Evolutionary conservation across 1,139 yeast genomes (phyloP).

Genomic region (Saccharomyces pastorianus): DNA sequence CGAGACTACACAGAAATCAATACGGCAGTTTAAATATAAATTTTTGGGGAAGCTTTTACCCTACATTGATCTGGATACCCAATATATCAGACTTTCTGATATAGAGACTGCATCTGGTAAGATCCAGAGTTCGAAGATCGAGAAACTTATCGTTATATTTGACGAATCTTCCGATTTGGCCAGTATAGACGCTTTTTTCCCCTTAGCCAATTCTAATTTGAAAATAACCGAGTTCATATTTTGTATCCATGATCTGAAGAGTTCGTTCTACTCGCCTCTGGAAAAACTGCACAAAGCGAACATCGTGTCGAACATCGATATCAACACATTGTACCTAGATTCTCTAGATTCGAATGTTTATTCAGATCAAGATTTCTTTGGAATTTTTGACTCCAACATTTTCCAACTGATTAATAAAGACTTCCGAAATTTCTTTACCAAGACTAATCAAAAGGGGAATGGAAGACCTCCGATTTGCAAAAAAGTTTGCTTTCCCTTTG

Average conservation of each 20-base stretch:
- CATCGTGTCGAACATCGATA: not conserved
- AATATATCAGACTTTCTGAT: not conserved
- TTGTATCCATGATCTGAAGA: not conserved
- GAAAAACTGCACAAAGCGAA: not conserved
- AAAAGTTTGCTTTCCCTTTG: conserved; percentile 10
- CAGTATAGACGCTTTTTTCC: not conserved
- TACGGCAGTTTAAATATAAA: not conserved
- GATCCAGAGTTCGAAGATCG: not conserved
- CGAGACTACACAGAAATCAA: not conserved
- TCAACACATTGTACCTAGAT: not conserved
- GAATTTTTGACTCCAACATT: conserved; percentile 11
- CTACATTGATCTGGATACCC: not conserved
- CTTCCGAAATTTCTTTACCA: not conserved
- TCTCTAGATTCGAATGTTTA: conserved; percentile 5
- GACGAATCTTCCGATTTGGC: not conserved
- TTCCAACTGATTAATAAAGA: conserved; percentile 5
- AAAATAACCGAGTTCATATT: not conserved
- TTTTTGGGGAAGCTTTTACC: not conserved
- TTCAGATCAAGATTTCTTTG: conserved; percentile 14
- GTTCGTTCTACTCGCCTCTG: not conserved
- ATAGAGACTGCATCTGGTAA: not conserved
- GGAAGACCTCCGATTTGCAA: conserved; percentile 10
- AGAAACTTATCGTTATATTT: not conserved
- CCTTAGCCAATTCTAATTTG: not conserved
- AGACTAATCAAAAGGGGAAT: not conserved